phyloP scores from a whole-genome alignment of 2,329 filamentous ascomycete species.

The Apiospora koreana region DNA sequence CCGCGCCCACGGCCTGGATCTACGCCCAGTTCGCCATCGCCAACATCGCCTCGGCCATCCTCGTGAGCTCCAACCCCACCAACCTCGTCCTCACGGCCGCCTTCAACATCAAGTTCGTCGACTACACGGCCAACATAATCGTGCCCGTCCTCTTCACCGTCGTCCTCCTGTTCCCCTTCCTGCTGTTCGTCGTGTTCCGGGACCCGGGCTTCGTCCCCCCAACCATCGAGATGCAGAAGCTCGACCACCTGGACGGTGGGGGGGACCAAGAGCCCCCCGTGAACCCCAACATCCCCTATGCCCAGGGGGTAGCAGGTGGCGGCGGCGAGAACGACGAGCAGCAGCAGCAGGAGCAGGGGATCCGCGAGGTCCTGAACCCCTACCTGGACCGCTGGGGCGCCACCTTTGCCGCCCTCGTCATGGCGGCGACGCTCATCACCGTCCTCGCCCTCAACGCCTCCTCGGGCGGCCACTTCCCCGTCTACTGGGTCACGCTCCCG shows the following conservation, averaged over 20 bases:
- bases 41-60: constrained; percentile 73
- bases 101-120: constrained; percentile 70
- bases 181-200: constrained; percentile 69
- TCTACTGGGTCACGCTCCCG: constrained; percentile 70
- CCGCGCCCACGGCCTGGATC: constrained; percentile 72
- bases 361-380: constrained; percentile 76
- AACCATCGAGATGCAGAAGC: constrained; percentile 68
- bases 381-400: constrained; percentile 70
- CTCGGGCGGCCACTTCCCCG: constrained; percentile 53
- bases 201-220: constrained; percentile 64
- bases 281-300: constrained; percentile 72
- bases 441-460: constrained; percentile 67
- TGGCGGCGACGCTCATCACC: constrained; percentile 67
- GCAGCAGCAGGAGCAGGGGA: constrained; percentile 59
- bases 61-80: constrained; percentile 78
- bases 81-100: constrained; percentile 75
- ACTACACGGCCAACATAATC: constrained; percentile 77
- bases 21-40: constrained; percentile 72
- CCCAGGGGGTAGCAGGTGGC: constrained; percentile 48
- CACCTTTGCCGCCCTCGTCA: constrained; percentile 63
- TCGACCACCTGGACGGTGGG: constrained; percentile 48
- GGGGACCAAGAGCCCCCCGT: constrained; percentile 55
- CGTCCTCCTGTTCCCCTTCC: constrained; percentile 67
- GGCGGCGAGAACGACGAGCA: constrained; percentile 54
- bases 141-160: constrained; percentile 70